Evolutionary conservation across 768 basidiomycete genomes (phyloP).

Genomic region (Leccinum fibrillosum): DNA sequence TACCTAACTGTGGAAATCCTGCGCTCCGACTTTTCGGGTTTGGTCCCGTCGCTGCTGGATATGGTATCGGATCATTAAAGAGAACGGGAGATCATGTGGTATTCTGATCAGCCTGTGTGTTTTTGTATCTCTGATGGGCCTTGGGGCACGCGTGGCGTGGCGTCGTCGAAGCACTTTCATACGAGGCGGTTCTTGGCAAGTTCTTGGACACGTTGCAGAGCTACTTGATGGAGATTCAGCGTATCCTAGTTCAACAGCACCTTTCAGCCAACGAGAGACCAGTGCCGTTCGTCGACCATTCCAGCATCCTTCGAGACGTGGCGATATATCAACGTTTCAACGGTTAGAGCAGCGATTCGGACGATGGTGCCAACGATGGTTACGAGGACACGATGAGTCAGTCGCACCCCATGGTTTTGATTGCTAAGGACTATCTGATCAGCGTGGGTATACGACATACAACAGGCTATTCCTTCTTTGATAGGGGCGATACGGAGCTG

Average conservation of each 20-base stretch:
- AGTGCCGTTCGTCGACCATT: conserved; percentile 77
- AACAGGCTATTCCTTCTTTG: conserved; percentile 86
- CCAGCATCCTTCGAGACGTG: conserved; percentile 74
- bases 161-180: conserved; percentile 93
- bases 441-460: conserved; percentile 2
- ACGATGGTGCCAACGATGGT: conserved; percentile 40
- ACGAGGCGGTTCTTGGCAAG: conserved; percentile 74
- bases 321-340: conserved; percentile 46
- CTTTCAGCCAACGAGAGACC: conserved; percentile 80
- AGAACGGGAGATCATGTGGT: conserved; percentile 80
- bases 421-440: conserved; percentile 9
- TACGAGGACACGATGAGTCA: conserved; percentile 59
- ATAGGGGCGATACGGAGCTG: conserved; percentile 68
- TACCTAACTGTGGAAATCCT: conserved; percentile 96
- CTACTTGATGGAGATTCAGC: conserved; percentile 80
- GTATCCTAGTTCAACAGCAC: conserved; percentile 76
- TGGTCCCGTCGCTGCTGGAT: conserved; percentile 87
- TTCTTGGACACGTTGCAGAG: conserved; percentile 61
- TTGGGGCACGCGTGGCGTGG: conserved; percentile 51
- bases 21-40: conserved; percentile 91
- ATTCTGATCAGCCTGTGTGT: background rate
- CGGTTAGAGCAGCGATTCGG: conserved; percentile 33
- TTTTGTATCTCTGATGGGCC: background rate
- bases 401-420: conserved; percentile 27
- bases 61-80: conserved; percentile 99